Evolutionary conservation across 495 filamentous ascomycete species (phyloP).

Genomic region (Talaromyces wortmannii): DNA sequence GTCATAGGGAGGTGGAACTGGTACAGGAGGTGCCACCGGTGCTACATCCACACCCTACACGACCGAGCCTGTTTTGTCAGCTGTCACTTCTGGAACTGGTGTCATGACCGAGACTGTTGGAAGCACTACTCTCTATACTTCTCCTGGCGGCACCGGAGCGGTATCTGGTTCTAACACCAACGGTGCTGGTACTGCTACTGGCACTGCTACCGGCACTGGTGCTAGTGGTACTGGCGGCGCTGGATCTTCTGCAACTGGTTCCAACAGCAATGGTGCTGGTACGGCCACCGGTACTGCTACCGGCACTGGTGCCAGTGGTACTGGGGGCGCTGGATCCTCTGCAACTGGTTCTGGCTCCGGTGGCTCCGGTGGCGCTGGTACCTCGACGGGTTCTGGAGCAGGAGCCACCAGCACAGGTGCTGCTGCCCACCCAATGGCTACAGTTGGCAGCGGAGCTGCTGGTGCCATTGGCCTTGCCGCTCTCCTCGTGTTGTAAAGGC

Average conservation of each 20-base stretch:
- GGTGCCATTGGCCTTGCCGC: slow-evolving; percentile 34
- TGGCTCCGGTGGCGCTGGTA: slow-evolving; percentile 9
- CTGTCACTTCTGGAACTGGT: slow-evolving; percentile 14
- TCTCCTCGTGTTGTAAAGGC: slow-evolving; percentile 30
- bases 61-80: slow-evolving; percentile 5
- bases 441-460: slow-evolving; percentile 26
- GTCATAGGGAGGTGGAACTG: slow-evolving; percentile 1
- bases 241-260: neutral
- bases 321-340: neutral
- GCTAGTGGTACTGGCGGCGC: slow-evolving; percentile 4
- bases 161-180: slow-evolving; percentile 13
- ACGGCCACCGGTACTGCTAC: slow-evolving; percentile 4
- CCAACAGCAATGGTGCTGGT: neutral
- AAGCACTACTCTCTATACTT: slow-evolving; percentile 3
- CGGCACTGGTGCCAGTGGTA: slow-evolving; percentile 2
- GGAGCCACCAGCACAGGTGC: slow-evolving; percentile 14
- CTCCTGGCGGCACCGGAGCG: slow-evolving; percentile 16
- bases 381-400: slow-evolving; percentile 9
- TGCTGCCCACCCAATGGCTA: slow-evolving; percentile 23
- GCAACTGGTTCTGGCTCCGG: neutral
- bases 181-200: slow-evolving; percentile 12
- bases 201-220: slow-evolving; percentile 1
- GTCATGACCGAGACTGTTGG: slow-evolving; percentile 12
- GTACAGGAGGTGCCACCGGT: neutral
- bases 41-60: slow-evolving; percentile 4